Evolutionary conservation across 805 yeast genomes (phyloP), one percentile per base, ranked within the genome.

Genomic region (Barnettozyma salicaria): DNA sequence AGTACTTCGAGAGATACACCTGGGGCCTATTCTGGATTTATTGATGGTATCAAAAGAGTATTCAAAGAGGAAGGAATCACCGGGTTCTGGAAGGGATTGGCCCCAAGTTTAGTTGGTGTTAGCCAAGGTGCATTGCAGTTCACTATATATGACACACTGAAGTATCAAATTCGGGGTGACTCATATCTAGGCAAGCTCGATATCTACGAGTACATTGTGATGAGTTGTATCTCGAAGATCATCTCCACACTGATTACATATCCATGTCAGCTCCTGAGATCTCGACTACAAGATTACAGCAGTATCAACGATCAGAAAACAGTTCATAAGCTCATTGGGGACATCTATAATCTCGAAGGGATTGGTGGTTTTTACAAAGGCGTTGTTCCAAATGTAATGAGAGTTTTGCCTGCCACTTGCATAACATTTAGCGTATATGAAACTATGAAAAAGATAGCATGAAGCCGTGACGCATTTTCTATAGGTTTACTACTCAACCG

Each of bases 371-470:
- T 89, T 43, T 92, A 92, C 57, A 80, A 82, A 47, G 98, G 98
- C 0, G 59, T 92, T 13, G 61, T 76, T 2, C 81, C 95, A 2
- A 89, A 88, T 45, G 54, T 90, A 13, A 41, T 84, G 2, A 66
- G 97, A 32, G 96, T 90, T 1, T 69, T 92, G 5, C 98, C 98
- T 0, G 88, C 96, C 2, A 89, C 97, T 4, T 84, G 96, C 53
- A 73, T 89, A 10, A 92, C 97, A 0, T 87, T 92, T 55, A 67
- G 82, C 5, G 83, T 83, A 5, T 92, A 92, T 52, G 98, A 92
- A 55, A 66, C 71, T 27, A 64, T 74, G 44, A 70, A 63, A 35
- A 54, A 36, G 35, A 20, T 38, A 3, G 28, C 44, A 19, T 43
- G 28, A 30, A 26, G 4, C 7, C 9, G 19, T 12, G 12, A 6